Conservation (phyloP, 805 yeast species). For the Cephaloascus albidus region DNA sequence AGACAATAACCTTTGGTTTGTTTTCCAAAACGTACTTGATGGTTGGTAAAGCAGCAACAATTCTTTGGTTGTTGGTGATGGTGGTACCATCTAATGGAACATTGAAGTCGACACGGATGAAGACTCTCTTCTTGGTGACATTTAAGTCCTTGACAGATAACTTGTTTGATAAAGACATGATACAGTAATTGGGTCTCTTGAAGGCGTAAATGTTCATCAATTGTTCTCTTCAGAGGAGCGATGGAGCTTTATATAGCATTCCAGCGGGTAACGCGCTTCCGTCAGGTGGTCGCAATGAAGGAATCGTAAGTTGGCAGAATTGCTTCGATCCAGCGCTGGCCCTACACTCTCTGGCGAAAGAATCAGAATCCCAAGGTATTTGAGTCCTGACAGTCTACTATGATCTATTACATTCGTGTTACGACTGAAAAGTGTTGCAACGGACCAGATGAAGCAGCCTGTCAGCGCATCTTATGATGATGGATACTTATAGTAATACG, state of each 20-base stretch:
- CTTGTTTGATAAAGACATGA: conserved; percentile 90
- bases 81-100: conserved; percentile 92
- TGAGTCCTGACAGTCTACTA: too few relatives aligned
- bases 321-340: too few relatives aligned
- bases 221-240: not conserved
- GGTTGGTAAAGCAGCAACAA: conserved; percentile 98
- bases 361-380: too few relatives aligned
- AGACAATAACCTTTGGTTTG: conserved; percentile 81
- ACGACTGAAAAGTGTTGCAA: too few relatives aligned
- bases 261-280: not conserved
- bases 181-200: too few relatives aligned
- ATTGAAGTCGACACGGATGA: conserved; percentile 96
- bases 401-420: too few relatives aligned
- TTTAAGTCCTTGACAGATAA: conserved; percentile 87
- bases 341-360: too few relatives aligned
- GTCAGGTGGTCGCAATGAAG: not conserved
- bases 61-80: conserved; percentile 99
- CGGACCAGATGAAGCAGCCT: too few relatives aligned
- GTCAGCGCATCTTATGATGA: too few relatives aligned
- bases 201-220: too few relatives aligned
- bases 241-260: not conserved
- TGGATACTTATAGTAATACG: too few relatives aligned
- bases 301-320: too few relatives aligned
- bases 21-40: conserved; percentile 90
- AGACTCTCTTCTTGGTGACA: conserved; percentile 87